These are phyloP conservation scores for Carex kokanica DNA, from an alignment of 176 grass and related monocot genomes.

Conservation along the genomic window DNA sequence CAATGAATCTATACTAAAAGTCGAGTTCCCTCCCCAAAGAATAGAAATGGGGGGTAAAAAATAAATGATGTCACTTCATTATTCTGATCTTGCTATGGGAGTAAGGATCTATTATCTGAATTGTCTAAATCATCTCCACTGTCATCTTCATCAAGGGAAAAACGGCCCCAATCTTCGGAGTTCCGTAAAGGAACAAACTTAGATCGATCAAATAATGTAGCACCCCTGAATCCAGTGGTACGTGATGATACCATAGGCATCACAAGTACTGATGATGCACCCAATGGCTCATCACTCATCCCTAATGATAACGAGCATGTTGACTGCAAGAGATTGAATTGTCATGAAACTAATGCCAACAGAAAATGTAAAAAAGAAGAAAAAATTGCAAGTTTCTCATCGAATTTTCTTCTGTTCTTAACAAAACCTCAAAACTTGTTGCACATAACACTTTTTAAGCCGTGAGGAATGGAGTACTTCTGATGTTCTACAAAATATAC, in stretches of 20 bases:
- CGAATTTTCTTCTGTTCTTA: neutral
- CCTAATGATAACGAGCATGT: conserved; percentile 80
- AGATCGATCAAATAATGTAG: conserved; percentile 39
- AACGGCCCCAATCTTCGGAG: conserved; percentile 42
- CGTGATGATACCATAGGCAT: conserved; percentile 93
- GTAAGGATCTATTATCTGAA: conserved; percentile 45
- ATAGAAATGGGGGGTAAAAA: conserved; percentile 7
- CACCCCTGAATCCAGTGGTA: conserved; percentile 71
- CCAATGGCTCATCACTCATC: conserved; percentile 63
- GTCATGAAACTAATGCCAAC: conserved; percentile 12
- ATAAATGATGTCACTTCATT: conserved; percentile 46
- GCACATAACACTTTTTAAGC: neutral
- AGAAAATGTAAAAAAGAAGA: neutral
- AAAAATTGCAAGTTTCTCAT: neutral
- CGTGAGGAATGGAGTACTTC: neutral
- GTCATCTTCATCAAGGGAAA: conserved; percentile 47
- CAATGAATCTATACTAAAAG: conserved; percentile 33
- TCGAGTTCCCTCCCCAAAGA: conserved; percentile 37
- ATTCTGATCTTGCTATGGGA: conserved; percentile 41
- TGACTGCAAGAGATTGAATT: conserved; percentile 42
- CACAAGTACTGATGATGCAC: conserved; percentile 76
- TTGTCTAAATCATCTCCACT: conserved; percentile 42
- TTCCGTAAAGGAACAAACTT: conserved; percentile 64
- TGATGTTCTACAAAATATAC: neutral
- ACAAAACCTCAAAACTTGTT: neutral